Percentiles rank a stretch among this genome's conserved stretches.
phyloP scores from a whole-genome alignment of 768 basidiomycete genomes.

The Collybia sordida region DNA sequence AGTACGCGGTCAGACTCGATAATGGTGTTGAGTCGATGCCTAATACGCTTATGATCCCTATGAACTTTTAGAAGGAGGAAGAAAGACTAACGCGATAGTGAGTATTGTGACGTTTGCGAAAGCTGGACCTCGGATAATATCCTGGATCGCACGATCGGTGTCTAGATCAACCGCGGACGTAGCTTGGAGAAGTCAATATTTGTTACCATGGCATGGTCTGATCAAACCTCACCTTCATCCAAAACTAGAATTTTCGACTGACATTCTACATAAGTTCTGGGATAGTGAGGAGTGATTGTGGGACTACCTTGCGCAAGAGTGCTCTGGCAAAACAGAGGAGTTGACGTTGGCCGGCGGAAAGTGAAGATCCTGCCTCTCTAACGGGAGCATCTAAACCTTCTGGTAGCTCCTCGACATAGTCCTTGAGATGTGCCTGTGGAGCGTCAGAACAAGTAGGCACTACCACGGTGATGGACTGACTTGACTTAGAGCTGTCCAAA shows the following conservation, averaged over 20 bases:
- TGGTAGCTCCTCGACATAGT: slow-evolving; percentile 63
- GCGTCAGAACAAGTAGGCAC: not conserved
- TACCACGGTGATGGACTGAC: slow-evolving; percentile 18
- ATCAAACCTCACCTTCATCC: slow-evolving; percentile 74
- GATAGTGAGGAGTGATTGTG: not conserved
- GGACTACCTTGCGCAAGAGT: slow-evolving; percentile 64
- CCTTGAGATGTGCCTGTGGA: slow-evolving; percentile 60
- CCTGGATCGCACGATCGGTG: slow-evolving; percentile 86
- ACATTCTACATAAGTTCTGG: slow-evolving; percentile 3
- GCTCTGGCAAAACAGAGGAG: slow-evolving; percentile 89
- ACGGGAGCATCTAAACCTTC: slow-evolving; percentile 73
- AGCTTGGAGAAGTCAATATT: slow-evolving; percentile 38
- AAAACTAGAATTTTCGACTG: slow-evolving; percentile 85
- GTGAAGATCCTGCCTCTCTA: slow-evolving; percentile 76
- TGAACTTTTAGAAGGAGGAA: not conserved
- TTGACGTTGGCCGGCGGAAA: slow-evolving; percentile 86
- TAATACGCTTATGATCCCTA: slow-evolving; percentile 21
- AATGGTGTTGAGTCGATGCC: slow-evolving; percentile 83
- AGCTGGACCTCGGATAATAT: slow-evolving; percentile 77
- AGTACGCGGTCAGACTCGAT: slow-evolving; percentile 78
- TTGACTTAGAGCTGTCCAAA: slow-evolving; percentile 86
- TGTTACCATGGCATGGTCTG: not conserved
- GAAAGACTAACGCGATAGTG: slow-evolving; percentile 71
- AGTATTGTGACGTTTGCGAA: slow-evolving; percentile 81
- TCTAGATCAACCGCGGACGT: slow-evolving; percentile 91